Evolutionary conservation across 176 grass and related monocot genomes (phyloP).

Genomic region (Phoenix roebelenii): DNA sequence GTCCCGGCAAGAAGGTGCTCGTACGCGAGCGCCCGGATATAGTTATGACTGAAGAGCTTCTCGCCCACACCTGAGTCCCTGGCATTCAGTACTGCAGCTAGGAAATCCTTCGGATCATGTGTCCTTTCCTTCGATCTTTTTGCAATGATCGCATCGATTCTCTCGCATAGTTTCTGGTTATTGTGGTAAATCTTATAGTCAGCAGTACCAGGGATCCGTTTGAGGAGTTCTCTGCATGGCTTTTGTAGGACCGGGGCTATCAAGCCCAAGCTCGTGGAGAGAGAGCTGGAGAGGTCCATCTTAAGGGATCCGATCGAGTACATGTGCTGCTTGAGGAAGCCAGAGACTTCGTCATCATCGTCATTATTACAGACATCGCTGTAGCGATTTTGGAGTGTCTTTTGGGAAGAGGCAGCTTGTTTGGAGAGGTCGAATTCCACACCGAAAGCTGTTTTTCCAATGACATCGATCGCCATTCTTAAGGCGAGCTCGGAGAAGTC

Average conservation of each 20-base stretch:
- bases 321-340: conserved; percentile 63
- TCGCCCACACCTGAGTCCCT: conserved; percentile 21
- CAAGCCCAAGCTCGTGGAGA: conserved; percentile 73
- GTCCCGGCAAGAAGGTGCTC: conserved; percentile 99
- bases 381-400: neutral
- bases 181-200: conserved; percentile 66
- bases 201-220: conserved; percentile 47
- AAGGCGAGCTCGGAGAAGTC: conserved; percentile 62
- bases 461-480: conserved; percentile 68
- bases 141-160: conserved; percentile 61
- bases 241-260: conserved; percentile 53
- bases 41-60: conserved; percentile 37
- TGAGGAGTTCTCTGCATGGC: conserved; percentile 44
- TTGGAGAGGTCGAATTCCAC: conserved; percentile 64
- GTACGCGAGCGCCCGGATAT: conserved; percentile 68
- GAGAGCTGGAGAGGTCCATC: conserved; percentile 89
- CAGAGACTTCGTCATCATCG: conserved; percentile 26
- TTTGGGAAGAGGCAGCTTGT: neutral
- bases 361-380: neutral
- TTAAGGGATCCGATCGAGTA: conserved; percentile 59
- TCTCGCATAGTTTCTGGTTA: conserved; percentile 50
- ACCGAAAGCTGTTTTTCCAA: conserved; percentile 82
- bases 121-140: conserved; percentile 32
- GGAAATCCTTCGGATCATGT: conserved; percentile 41
- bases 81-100: conserved; percentile 59